These are phyloP conservation scores for Microthlaspi erraticum DNA, from an alignment of 345 rosid genomes.

Conservation along the genomic window DNA sequence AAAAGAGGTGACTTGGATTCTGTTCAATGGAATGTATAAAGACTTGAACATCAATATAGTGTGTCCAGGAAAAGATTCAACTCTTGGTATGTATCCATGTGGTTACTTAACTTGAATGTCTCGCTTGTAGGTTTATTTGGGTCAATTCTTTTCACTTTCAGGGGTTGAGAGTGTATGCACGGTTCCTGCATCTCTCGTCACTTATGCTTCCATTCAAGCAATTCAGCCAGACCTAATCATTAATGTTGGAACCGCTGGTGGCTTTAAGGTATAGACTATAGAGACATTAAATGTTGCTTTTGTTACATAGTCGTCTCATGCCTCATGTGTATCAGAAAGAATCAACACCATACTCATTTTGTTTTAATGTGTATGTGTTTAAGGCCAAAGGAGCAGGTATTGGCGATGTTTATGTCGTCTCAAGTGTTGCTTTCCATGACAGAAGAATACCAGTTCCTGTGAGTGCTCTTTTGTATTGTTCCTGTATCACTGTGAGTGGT, in stretches of 20 bases:
- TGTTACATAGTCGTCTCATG: neutral
- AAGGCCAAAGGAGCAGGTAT: constrained; percentile 84
- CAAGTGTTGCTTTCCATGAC: constrained; percentile 91
- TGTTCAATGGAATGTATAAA: constrained; percentile 73
- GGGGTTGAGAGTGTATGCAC: constrained; percentile 91
- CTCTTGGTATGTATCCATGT: constrained; percentile 55
- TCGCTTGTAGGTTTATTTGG: constrained; percentile 6
- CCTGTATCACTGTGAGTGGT: neutral
- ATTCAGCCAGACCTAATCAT: constrained; percentile 78
- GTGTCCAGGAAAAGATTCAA: constrained; percentile 82
- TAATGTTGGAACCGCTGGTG: constrained; percentile 95
- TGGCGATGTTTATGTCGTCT: constrained; percentile 73
- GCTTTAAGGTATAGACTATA: constrained; percentile 77
- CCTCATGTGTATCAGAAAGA: constrained; percentile 1
- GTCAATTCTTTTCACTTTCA: constrained; percentile 51
- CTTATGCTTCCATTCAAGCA: constrained; percentile 81
- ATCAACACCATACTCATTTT: neutral
- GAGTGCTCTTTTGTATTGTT: constrained; percentile 27
- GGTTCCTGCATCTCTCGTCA: constrained; percentile 77
- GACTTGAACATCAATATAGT: constrained; percentile 65
- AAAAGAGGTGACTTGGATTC: constrained; percentile 80
- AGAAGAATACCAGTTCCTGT: constrained; percentile 96
- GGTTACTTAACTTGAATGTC: neutral
- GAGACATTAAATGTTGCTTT: neutral
- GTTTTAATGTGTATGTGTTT: neutral